Percentiles rank a stretch among this genome's conserved stretches.
These are phyloP conservation scores for Rhododendron molle DNA, from an alignment of 148 eudicot genomes.

Conservation along the genomic window DNA sequence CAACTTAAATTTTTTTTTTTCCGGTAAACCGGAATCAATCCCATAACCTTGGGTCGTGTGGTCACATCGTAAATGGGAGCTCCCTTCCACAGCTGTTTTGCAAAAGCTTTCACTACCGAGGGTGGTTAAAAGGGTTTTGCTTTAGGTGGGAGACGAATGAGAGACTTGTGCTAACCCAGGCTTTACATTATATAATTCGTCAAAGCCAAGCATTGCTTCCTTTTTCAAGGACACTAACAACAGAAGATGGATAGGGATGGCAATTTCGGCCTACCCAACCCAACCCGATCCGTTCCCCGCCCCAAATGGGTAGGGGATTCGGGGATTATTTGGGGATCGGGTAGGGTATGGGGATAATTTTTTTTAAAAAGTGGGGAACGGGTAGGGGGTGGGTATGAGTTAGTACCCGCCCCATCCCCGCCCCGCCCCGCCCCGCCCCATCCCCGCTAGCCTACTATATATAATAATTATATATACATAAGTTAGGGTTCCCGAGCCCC, in stretches of 20 bases:
- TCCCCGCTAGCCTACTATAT: no score
- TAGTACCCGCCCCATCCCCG: no score
- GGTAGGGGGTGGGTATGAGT: no score
- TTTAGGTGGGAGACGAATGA: not conserved
- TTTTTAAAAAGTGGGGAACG: no score
- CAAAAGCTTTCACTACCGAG: not conserved
- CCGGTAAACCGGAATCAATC: not conserved
- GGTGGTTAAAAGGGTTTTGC: not conserved
- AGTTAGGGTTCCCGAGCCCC: no score
- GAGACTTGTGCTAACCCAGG: not conserved
- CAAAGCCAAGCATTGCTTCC: not conserved
- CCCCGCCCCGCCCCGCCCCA: no score
- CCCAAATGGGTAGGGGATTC: no score
- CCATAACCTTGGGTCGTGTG: not conserved
- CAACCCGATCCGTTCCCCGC: no score
- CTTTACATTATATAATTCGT: not conserved
- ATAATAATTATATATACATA: no score
- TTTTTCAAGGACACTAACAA: not conserved
- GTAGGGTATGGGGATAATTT: no score
- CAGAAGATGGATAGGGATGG: not conserved
- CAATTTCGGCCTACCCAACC: no score
- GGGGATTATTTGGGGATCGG: no score
- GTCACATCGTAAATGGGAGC: not conserved
- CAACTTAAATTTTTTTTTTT: not conserved
- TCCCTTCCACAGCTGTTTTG: not conserved